Evolutionary conservation across 306 rosid genomes (phyloP), one percentile per base, ranked within the genome.

Genomic region (Vigna hirtella): DNA sequence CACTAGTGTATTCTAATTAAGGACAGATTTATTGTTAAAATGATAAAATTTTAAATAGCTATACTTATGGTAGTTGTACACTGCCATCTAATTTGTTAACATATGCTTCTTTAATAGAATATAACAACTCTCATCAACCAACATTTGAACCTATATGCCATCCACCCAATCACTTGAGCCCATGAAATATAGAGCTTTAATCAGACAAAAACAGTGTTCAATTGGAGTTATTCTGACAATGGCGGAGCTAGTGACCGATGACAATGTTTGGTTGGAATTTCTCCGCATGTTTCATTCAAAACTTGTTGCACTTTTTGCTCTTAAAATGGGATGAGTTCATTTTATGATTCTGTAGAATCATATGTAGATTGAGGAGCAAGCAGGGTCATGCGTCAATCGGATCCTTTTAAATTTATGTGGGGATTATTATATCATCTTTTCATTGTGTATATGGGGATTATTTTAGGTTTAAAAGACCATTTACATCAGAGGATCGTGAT

Each of bases 141-240:
- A 59, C 18, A 70, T 38, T 38, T 36, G 2, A 34, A 43, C 18
- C 40, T 59, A 69, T 72, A 51, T 4, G 42, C 24, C 42, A 22
- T 51, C 40, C 73, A 40, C 49, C 73, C 0, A 2, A 24, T 42
- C 58, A 22, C 66, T 62, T 38, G 57, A 61, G 50, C 69, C 75
- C 48, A 13, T 28, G 17, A 48, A 48, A 22, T 70, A 10, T 22
- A 59, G 24, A 22, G 43, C 57, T 71, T 61, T 49, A 24, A 62
- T 61, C 11, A 10, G 70, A 32, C 10, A 36, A 62, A 20, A 79
- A 24, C 24, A 43, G 11, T 22, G 53, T 70, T 70, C 34, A 79
- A 51, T 30, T 28, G 59, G 36, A 52, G 49, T 51, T 57, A 40
- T 26, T n/a, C 53, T 56, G 79, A 58, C 43, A 59, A 43, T 73